Base-by-base conservation (phyloP, 345 rosid species). In the Citrus glauca region DNA sequence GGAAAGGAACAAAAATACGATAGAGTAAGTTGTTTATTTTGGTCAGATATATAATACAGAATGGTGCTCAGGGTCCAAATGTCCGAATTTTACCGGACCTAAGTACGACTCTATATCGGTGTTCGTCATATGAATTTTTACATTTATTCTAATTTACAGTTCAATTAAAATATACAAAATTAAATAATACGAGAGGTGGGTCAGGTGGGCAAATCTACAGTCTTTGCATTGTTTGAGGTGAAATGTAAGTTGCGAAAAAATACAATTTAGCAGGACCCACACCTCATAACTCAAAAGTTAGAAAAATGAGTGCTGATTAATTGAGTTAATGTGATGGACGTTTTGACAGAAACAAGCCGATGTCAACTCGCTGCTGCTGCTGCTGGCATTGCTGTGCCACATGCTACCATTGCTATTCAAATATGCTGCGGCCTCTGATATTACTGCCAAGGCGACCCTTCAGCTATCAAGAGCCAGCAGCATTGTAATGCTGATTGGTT, bases 301-400 rank as follows among this genome's bases (percentile, higher is more conserved):
- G 50, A 13, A 45, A 45, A 3, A 45, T 45, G 1, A 9, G 6
- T 63, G 20, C 37, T 64, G 19, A 64, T 64, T 17, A 32, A 64
- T 61, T 61, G 13, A 24, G 65, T 35, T 66, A 35, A 38, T 10
- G 19, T 32, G 37, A 13, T 59, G 4, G 22, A n/a, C 45, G 38
- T 25, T 28, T 75, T 66, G 57, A 77, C 94, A 95, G 99, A 88
- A 84, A 80, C 99, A 95, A 88, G 94, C 98, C 0, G 98, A 93
- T 56, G 97, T 92, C 73, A 95, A 93, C 88, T 84, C 87, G 40
- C 79, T 88, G 76, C 75, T 95, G 81, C 86, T 95, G 71, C 75
- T 93, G 38, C 87, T 95, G 62, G 98, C 82, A 28, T 78, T 93
- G 86, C 71, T 95, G 82, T 95, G 98, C 81, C 90, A 91, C 80